These are phyloP conservation scores for Kockovaella imperatae DNA, from an alignment of 768 basidiomycete species.

Conservation along the genomic window DNA sequence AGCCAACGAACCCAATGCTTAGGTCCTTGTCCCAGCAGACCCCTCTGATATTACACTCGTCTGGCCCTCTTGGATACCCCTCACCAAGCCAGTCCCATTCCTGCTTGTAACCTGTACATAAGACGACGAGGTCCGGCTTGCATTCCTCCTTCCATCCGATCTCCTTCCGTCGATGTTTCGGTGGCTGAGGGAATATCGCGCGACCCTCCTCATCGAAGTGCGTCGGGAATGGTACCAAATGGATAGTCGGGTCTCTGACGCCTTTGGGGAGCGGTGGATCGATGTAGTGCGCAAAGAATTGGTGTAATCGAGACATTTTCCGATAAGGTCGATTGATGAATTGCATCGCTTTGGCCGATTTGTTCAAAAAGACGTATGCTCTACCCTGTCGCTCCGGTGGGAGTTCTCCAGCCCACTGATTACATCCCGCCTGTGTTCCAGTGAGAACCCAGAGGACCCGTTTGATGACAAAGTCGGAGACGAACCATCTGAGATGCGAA, in stretches of 20 bases:
- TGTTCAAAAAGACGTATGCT: slow-evolving; percentile 61
- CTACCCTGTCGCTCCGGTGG: slow-evolving; percentile 53
- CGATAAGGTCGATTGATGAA: slow-evolving; percentile 57
- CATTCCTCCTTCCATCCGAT: slow-evolving; percentile 30
- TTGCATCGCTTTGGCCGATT: slow-evolving; percentile 51
- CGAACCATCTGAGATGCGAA: slow-evolving; percentile 55
- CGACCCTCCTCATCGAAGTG: slow-evolving; percentile 48
- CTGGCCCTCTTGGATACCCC: slow-evolving; percentile 36
- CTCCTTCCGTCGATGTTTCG: slow-evolving; percentile 45
- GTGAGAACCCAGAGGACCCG: slow-evolving; percentile 58
- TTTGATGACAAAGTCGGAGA: slow-evolving; percentile 55
- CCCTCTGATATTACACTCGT: slow-evolving; percentile 34
- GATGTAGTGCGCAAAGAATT: slow-evolving; percentile 53
- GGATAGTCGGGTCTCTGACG: slow-evolving; percentile 45
- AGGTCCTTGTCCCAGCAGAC: slow-evolving; percentile 46
- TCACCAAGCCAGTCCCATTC: slow-evolving; percentile 39
- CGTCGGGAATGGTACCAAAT: slow-evolving; percentile 56
- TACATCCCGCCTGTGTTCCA: slow-evolving; percentile 53
- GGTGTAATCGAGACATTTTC: slow-evolving; percentile 48
- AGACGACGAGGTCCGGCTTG: slow-evolving; percentile 29
- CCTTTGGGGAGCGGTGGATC: slow-evolving; percentile 52
- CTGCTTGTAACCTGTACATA: slow-evolving; percentile 45
- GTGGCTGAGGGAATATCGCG: slow-evolving; percentile 49
- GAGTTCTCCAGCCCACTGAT: slow-evolving; percentile 60
- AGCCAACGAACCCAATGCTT: slow-evolving; percentile 54